phyloP scores from a whole-genome alignment of 306 rosid genomes.

The Fragaria ananassa region DNA sequence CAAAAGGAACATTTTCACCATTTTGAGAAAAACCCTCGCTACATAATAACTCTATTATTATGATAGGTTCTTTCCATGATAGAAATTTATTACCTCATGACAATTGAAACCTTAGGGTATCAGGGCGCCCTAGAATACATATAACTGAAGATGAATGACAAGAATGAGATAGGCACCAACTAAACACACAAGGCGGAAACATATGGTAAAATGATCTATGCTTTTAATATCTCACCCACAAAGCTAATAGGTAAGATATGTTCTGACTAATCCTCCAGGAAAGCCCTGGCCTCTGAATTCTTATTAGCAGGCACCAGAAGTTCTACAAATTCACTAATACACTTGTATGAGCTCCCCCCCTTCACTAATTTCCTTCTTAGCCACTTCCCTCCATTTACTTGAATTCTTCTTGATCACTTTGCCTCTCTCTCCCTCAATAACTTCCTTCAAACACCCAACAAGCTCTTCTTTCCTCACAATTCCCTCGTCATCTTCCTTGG shows the following conservation, averaged over 20 bases:
- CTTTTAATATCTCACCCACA: no score
- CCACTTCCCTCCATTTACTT: conserved; percentile 41
- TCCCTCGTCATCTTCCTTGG: conserved; percentile 53
- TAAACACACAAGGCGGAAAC: no score
- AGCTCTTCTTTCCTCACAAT: conserved; percentile 47
- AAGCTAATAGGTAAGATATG: background rate
- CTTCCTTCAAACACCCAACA: conserved; percentile 40
- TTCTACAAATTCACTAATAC: conserved; percentile 42
- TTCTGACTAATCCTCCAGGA: background rate
- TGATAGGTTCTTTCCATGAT: background rate
- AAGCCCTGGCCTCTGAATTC: conserved; percentile 18
- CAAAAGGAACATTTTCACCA: background rate
- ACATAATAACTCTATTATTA: background rate
- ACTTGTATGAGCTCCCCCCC: conserved; percentile 52
- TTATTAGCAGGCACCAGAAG: conserved; percentile 26
- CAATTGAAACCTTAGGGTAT: background rate
- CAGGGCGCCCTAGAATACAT: no score
- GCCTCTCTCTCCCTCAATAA: conserved; percentile 48
- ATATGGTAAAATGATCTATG: no score
- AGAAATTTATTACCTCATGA: background rate
- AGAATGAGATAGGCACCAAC: no score
- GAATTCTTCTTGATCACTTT: conserved; percentile 40
- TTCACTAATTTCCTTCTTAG: conserved; percentile 40
- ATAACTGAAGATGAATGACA: no score
- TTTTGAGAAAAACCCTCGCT: background rate